Conservation (phyloP, 1,284 basidiomycete species). For the Laetiporus sulphureus region DNA sequence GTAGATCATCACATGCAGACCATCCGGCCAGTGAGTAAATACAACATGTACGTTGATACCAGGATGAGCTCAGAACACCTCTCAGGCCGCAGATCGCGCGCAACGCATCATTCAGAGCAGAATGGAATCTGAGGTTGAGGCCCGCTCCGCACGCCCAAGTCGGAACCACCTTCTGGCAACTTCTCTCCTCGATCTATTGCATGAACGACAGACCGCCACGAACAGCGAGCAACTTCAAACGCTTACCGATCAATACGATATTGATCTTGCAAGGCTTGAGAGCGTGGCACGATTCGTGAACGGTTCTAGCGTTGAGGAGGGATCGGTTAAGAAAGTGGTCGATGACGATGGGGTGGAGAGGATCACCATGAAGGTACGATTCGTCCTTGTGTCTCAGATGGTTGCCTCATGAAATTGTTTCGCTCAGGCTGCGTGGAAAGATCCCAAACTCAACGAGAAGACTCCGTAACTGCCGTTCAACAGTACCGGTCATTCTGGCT, state of each 20-base stretch:
- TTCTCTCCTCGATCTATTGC: slow-evolving; percentile 56
- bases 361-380: slow-evolving; percentile 49
- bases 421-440: slow-evolving; percentile 19
- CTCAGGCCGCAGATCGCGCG: slow-evolving; percentile 29
- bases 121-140: slow-evolving; percentile 48
- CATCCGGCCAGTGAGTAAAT: slow-evolving; percentile 43
- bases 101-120: slow-evolving; percentile 46
- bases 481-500: too few relatives aligned
- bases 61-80: neutral
- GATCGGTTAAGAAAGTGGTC: slow-evolving; percentile 39
- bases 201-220: slow-evolving; percentile 52
- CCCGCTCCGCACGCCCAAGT: slow-evolving; percentile 31
- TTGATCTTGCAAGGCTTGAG: slow-evolving; percentile 52
- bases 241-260: slow-evolving; percentile 48
- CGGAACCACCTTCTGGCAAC: slow-evolving; percentile 50
- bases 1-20: slow-evolving; percentile 63
- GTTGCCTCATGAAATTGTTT: neutral
- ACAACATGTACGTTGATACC: neutral
- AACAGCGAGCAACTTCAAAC: slow-evolving; percentile 38
- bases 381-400: neutral
- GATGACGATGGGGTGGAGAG: slow-evolving; percentile 56
- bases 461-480: too few relatives aligned
- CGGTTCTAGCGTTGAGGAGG: slow-evolving; percentile 59
- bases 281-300: slow-evolving; percentile 58
- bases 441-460: too few relatives aligned